Percentiles rank a stretch among this genome's conserved stretches.
phyloP scores from a whole-genome alignment of 176 grass and related monocot species.

The Oryza rufipogon region DNA sequence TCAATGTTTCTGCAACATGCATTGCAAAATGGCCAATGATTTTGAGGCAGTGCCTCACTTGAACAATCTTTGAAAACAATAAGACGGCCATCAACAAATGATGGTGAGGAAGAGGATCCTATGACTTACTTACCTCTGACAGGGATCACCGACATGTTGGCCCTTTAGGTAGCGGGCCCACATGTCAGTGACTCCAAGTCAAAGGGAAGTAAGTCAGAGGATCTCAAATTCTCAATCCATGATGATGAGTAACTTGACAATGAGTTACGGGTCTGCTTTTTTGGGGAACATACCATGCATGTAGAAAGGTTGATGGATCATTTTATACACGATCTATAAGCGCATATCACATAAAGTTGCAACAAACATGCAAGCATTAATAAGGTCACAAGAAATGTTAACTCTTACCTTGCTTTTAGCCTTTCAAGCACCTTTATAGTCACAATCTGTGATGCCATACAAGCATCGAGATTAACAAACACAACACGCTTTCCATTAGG shows the following conservation, averaged over 20 bases:
- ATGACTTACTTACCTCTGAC: no score
- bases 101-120: no score
- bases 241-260: neutral
- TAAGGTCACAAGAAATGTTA: neutral
- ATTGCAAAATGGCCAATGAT: slow-evolving; percentile 25
- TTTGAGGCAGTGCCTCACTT: neutral
- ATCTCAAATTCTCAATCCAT: no score
- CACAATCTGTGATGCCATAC: slow-evolving; percentile 95
- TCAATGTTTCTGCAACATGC: neutral
- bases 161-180: no score
- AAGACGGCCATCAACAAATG: neutral
- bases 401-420: slow-evolving; percentile 78
- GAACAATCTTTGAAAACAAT: neutral
- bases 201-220: no score
- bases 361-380: slow-evolving; percentile 17
- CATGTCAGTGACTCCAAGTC: no score
- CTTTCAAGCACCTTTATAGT: slow-evolving; percentile 92
- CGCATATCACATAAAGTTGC: neutral
- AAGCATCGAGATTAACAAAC: slow-evolving; percentile 99
- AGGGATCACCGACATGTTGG: no score
- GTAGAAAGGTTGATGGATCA: slow-evolving; percentile 1
- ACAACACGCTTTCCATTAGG: slow-evolving; percentile 77
- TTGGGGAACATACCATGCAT: neutral
- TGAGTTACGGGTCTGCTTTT: neutral
- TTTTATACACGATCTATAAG: slow-evolving; percentile 1